phyloP scores from a whole-genome alignment of 2,329 filamentous ascomycete genomes.

The Rutstroemia sp. region DNA sequence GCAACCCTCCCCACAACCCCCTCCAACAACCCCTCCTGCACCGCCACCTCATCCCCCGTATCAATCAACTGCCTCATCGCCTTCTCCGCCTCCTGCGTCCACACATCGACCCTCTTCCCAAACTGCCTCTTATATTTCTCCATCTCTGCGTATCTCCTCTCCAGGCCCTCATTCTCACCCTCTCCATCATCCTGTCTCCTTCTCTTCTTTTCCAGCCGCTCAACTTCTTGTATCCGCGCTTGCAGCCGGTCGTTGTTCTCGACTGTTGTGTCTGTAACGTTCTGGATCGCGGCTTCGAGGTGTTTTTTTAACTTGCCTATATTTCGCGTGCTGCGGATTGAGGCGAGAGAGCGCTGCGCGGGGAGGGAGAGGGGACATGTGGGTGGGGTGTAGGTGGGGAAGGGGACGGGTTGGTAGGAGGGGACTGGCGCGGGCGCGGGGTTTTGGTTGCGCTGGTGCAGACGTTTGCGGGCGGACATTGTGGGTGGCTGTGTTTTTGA shows the following conservation, averaged over 20 bases:
- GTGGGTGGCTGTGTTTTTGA: neutral
- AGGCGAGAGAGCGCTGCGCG: slow-evolving; percentile 38
- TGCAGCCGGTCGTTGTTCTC: slow-evolving; percentile 48
- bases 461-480: slow-evolving; percentile 20
- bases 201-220: slow-evolving; percentile 21
- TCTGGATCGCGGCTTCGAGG: slow-evolving; percentile 37
- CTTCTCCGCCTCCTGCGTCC: slow-evolving; percentile 50
- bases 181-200: too few species aligned
- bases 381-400: slow-evolving; percentile 47
- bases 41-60: slow-evolving; percentile 37
- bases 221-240: slow-evolving; percentile 19
- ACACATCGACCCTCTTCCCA: slow-evolving; percentile 38
- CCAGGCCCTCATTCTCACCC: too few species aligned
- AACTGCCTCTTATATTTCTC: slow-evolving; percentile 35
- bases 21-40: slow-evolving; percentile 22
- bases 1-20: slow-evolving; percentile 28
- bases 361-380: slow-evolving; percentile 41
- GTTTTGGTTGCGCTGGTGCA: slow-evolving; percentile 17
- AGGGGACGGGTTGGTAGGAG: slow-evolving; percentile 16
- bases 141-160: slow-evolving; percentile 23
- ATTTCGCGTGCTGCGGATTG: slow-evolving; percentile 35
- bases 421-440: slow-evolving; percentile 8
- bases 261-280: slow-evolving; percentile 42
- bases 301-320: slow-evolving; percentile 40
- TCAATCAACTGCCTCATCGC: slow-evolving; percentile 52